These are phyloP conservation scores for Diaporthe vexans DNA, from an alignment of 2,329 filamentous ascomycete genomes.

Conservation along the genomic window DNA sequence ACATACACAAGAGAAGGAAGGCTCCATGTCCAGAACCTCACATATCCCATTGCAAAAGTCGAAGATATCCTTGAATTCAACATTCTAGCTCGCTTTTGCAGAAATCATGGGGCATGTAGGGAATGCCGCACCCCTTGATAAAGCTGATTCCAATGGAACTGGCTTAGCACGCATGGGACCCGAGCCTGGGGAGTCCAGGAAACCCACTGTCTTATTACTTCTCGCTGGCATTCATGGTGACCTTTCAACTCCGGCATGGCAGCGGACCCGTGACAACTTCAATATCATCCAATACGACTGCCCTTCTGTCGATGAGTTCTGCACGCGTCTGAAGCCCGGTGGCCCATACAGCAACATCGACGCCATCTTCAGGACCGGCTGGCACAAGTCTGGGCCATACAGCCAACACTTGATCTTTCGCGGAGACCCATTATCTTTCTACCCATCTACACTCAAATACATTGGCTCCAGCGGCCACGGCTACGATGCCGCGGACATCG, in stretches of 20 bases:
- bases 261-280: conserved; percentile 39
- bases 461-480: conserved; percentile 49
- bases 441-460: conserved; percentile 44
- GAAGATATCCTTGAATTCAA: not conserved
- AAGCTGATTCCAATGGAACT: not conserved
- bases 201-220: conserved; percentile 41
- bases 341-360: conserved; percentile 48
- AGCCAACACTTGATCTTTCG: conserved; percentile 48
- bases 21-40: not conserved
- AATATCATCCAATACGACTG: conserved; percentile 47
- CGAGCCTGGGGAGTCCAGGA: not conserved
- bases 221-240: conserved; percentile 39
- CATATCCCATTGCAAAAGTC: not conserved
- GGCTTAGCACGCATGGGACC: not conserved
- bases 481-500: conserved; percentile 48
- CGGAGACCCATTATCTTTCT: conserved; percentile 43
- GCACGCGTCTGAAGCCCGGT: conserved; percentile 47
- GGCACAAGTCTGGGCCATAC: conserved; percentile 50
- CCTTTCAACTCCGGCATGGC: conserved; percentile 38
- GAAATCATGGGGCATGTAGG: not conserved
- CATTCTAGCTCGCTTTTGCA: not conserved
- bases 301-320: conserved; percentile 44
- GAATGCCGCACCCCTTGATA: not conserved
- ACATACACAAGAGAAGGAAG: not conserved
- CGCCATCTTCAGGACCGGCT: conserved; percentile 50